phyloP scores from a whole-genome alignment of 441 rosid species.

The Arabidopsis hybrid region DNA sequence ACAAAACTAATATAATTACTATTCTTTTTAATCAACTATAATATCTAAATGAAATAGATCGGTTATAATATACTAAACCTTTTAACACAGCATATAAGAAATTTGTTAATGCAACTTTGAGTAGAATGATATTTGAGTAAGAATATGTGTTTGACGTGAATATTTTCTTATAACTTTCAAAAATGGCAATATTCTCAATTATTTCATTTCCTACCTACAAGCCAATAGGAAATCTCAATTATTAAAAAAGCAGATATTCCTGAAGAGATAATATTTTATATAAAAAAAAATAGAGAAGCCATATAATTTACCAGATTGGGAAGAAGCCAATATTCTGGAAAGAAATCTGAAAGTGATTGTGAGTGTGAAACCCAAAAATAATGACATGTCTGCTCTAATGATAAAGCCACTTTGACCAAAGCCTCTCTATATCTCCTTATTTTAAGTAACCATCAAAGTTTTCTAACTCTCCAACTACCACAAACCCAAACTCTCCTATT shows the following conservation, averaged over 20 bases:
- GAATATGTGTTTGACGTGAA: too few species aligned
- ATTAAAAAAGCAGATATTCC: slow-evolving; percentile 10
- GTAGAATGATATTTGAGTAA: too few species aligned
- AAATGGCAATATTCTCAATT: too few species aligned
- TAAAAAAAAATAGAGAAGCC: background rate
- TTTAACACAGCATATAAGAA: background rate
- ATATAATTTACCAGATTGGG: slow-evolving; percentile 11
- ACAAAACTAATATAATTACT: too few species aligned
- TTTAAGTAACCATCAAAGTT: slow-evolving; percentile 34
- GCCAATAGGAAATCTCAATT: slow-evolving; percentile 26
- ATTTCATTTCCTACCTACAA: background rate
- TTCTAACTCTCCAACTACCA: slow-evolving; percentile 24
- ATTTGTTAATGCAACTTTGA: too few species aligned
- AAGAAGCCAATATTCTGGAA: slow-evolving; percentile 19
- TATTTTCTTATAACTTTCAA: too few species aligned
- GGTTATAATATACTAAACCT: background rate
- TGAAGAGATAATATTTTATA: background rate
- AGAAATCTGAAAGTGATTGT: slow-evolving; percentile 11
- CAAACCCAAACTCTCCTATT: slow-evolving; percentile 13
- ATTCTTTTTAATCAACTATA: background rate
- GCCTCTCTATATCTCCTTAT: slow-evolving; percentile 19
- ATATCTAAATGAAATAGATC: background rate
- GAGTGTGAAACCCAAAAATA: slow-evolving; percentile 20
- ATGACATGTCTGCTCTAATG: slow-evolving; percentile 7
- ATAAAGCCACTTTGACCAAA: slow-evolving; percentile 42